Percentiles rank a stretch among this genome's conserved stretches.
Evolutionary conservation across 208 protist species (phyloP).

Genomic region (Borovskyia barvae): DNA sequence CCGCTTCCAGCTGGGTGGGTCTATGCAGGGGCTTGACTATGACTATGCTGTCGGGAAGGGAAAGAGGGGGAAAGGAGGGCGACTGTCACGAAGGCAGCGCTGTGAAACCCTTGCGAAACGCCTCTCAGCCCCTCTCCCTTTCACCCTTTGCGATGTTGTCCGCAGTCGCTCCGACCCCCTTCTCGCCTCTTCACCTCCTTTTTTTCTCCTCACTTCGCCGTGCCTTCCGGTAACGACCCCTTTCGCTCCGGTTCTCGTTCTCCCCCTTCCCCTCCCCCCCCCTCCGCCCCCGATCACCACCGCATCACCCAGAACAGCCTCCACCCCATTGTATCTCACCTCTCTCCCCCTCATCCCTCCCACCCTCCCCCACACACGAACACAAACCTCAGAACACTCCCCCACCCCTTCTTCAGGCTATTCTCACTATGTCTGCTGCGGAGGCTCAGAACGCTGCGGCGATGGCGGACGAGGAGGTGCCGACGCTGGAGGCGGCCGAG

Average conservation of each 20-base stretch:
- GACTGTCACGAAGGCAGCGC: no score
- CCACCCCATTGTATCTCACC: neutral
- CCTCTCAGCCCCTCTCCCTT: no score
- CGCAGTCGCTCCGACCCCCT: no score
- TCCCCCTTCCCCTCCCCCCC: neutral
- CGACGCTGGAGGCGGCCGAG: conserved; percentile 72
- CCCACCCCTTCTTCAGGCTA: neutral
- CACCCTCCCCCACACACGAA: neutral
- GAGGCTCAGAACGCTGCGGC: conserved; percentile 56
- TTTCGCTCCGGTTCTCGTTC: neutral
- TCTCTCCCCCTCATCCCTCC: neutral
- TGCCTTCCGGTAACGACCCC: no score
- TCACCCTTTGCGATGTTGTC: no score
- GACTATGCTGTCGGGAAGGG: no score
- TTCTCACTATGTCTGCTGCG: conserved; percentile 42
- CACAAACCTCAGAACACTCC: no score
- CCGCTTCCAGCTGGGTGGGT: no score
- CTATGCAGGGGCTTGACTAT: no score
- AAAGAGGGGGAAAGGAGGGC: no score
- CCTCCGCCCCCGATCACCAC: neutral
- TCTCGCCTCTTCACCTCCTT: neutral
- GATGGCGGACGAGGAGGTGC: conserved; percentile 62
- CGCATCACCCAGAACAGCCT: neutral
- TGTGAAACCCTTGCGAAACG: no score
- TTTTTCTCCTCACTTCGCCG: neutral